Conservation (phyloP, 1,139 yeast species). For the Taphrina deformans region DNA sequence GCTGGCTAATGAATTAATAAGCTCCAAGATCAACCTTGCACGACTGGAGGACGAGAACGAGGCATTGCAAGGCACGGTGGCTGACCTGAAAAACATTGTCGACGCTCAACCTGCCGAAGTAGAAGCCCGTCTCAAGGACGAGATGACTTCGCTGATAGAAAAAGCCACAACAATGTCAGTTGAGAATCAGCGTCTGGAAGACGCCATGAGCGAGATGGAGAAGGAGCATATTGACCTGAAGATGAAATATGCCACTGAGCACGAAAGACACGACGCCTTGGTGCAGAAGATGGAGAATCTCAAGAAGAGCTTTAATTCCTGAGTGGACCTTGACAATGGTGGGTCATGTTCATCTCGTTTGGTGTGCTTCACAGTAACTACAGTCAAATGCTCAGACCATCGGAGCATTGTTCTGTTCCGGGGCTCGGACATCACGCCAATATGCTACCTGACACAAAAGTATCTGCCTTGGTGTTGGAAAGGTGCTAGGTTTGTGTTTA, state of each 20-base stretch:
- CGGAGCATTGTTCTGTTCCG: too few relatives aligned
- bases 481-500: too few relatives aligned
- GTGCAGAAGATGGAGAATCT: slow-evolving; percentile 26
- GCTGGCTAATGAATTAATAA: slow-evolving; percentile 72
- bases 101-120: slow-evolving; percentile 41
- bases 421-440: too few relatives aligned
- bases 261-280: slow-evolving; percentile 18
- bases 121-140: slow-evolving; percentile 42
- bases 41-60: slow-evolving; percentile 66
- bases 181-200: slow-evolving; percentile 23
- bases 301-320: slow-evolving; percentile 30
- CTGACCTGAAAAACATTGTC: slow-evolving; percentile 50
- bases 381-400: too few relatives aligned
- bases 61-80: slow-evolving; percentile 56
- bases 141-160: slow-evolving; percentile 56
- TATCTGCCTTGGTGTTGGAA: too few relatives aligned
- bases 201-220: slow-evolving; percentile 27
- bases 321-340: background rate
- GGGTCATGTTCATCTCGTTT: too few relatives aligned
- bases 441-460: too few relatives aligned
- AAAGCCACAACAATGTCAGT: slow-evolving; percentile 41
- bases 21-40: slow-evolving; percentile 62
- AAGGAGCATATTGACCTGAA: slow-evolving; percentile 25
- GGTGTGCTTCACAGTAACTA: too few relatives aligned
- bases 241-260: slow-evolving; percentile 30